A percentile compares a stretch with the other conserved stretches of the same genome.
phyloP scores from a whole-genome alignment of 2,329 filamentous ascomycete species.

The Incumbomyces lentus region DNA sequence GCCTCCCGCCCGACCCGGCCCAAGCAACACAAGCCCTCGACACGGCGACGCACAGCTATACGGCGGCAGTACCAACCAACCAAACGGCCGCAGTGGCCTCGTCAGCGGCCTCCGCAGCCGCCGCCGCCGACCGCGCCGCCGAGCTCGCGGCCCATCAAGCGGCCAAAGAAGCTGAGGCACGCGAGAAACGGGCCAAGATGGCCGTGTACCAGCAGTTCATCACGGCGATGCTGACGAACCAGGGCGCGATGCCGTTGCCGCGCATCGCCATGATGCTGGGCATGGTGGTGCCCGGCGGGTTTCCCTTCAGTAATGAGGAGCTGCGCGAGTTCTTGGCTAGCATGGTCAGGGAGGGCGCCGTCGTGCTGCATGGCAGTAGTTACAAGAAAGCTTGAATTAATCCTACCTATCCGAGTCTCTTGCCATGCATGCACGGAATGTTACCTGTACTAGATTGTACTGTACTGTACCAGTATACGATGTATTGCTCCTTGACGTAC shows the following conservation, averaged over 20 bases:
- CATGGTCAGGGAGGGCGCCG: conserved; percentile 61
- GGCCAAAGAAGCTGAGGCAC: conserved; percentile 38
- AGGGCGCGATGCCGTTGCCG: conserved; percentile 67
- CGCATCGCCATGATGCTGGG: conserved; percentile 92
- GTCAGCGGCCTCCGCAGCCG: conserved; percentile 9
- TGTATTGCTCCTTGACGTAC: no score
- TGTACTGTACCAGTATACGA: no score
- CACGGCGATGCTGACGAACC: conserved; percentile 88
- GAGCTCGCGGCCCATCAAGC: conserved; percentile 32
- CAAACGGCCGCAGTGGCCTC: not conserved
- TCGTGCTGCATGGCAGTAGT: conserved; percentile 60
- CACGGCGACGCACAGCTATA: conserved; percentile 17
- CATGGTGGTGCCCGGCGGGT: conserved; percentile 79
- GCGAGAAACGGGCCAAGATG: conserved; percentile 57
- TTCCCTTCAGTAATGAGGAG: conserved; percentile 83
- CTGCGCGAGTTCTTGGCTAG: conserved; percentile 66
- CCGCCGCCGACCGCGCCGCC: conserved; percentile 29
- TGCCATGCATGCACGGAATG: no score
- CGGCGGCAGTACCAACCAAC: conserved; percentile 10
- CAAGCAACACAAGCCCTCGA: conserved; percentile 11
- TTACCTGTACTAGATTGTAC: no score
- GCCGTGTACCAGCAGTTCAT: conserved; percentile 86
- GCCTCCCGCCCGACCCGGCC: conserved; percentile 34
- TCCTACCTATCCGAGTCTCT: no score
- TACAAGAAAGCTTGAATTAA: conserved; percentile 44